phyloP scores from a whole-genome alignment of 805 yeast species.

The Teunomyces stri region DNA sequence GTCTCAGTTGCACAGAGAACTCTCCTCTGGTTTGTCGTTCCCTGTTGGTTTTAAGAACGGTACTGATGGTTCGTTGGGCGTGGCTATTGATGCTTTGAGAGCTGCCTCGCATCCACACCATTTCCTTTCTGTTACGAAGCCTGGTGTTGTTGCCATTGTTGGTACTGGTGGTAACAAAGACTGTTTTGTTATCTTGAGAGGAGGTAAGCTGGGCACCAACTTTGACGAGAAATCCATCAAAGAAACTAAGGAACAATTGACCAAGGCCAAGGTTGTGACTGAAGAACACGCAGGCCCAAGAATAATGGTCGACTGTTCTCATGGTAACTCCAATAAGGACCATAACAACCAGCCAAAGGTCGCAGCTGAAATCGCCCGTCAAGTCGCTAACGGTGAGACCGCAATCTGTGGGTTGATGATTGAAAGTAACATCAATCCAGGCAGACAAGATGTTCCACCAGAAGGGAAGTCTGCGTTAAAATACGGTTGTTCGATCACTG shows the following conservation, averaged over 20 bases:
- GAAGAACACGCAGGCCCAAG: constrained; percentile 51
- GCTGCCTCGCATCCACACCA: constrained; percentile 94
- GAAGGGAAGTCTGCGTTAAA: constrained; percentile 62
- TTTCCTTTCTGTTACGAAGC: constrained; percentile 91
- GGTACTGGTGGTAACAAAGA: constrained; percentile 93
- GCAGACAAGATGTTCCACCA: constrained; percentile 88
- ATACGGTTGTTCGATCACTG: constrained; percentile 96
- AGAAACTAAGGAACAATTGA: constrained; percentile 60
- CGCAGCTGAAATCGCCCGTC: constrained; percentile 72
- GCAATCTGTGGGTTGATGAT: constrained; percentile 93
- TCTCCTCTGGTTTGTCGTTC: constrained; percentile 95
- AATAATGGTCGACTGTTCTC: constrained; percentile 96
- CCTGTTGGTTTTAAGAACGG: constrained; percentile 99
- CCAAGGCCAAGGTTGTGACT: constrained; percentile 47
- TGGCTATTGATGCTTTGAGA: constrained; percentile 90
- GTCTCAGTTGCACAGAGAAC: constrained; percentile 94
- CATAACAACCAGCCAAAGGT: constrained; percentile 93
- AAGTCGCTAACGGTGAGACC: constrained; percentile 69
- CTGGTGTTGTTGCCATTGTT: constrained; percentile 93
- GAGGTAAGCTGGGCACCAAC: constrained; percentile 93
- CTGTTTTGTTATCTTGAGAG: constrained; percentile 89
- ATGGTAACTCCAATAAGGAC: constrained; percentile 90
- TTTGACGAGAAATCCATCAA: constrained; percentile 74
- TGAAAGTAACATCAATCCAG: constrained; percentile 88
- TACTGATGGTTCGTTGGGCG: constrained; percentile 93